phyloP scores from a whole-genome alignment of 495 filamentous ascomycete species.

The Tuber borchii region DNA sequence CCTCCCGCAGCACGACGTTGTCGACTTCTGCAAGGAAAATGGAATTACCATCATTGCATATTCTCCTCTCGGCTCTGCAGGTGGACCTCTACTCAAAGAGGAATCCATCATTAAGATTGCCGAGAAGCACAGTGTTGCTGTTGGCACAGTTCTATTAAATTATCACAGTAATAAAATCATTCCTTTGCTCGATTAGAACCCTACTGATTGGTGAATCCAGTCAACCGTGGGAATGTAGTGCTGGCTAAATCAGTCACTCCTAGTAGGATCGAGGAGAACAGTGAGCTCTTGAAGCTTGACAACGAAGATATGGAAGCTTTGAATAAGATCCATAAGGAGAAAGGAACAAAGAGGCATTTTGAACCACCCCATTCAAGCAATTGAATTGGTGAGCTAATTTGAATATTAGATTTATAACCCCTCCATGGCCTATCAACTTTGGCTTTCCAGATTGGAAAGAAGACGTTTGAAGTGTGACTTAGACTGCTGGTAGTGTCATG shows the following conservation, averaged over 20 bases:
- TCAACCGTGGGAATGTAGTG: slow-evolving; percentile 42
- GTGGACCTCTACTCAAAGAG: slow-evolving; percentile 36
- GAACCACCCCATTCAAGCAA: neutral
- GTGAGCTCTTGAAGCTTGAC: slow-evolving; percentile 39
- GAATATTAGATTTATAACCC: slow-evolving; percentile 23
- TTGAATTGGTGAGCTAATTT: slow-evolving; percentile 6
- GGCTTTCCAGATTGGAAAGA: slow-evolving; percentile 35
- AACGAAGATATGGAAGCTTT: slow-evolving; percentile 41
- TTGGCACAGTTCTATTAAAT: slow-evolving; percentile 34
- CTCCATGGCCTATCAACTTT: slow-evolving; percentile 35
- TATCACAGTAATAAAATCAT: slow-evolving; percentile 19
- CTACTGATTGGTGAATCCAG: slow-evolving; percentile 16
- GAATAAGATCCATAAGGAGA: slow-evolving; percentile 30
- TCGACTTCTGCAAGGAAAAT: slow-evolving; percentile 29
- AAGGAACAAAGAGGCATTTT: slow-evolving; percentile 29
- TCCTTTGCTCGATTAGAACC: neutral
- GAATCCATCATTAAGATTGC: slow-evolving; percentile 41
- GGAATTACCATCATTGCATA: slow-evolving; percentile 37
- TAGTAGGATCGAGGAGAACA: slow-evolving; percentile 42
- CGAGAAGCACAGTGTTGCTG: slow-evolving; percentile 32
- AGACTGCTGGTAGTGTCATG: neutral
- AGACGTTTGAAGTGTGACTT: slow-evolving; percentile 6
- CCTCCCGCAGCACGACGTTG: slow-evolving; percentile 38
- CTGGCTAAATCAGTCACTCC: slow-evolving; percentile 44
- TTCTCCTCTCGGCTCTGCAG: slow-evolving; percentile 37